These are phyloP conservation scores for Suillus fuscotomentosus DNA, from an alignment of 768 basidiomycete genomes.

Conservation along the genomic window DNA sequence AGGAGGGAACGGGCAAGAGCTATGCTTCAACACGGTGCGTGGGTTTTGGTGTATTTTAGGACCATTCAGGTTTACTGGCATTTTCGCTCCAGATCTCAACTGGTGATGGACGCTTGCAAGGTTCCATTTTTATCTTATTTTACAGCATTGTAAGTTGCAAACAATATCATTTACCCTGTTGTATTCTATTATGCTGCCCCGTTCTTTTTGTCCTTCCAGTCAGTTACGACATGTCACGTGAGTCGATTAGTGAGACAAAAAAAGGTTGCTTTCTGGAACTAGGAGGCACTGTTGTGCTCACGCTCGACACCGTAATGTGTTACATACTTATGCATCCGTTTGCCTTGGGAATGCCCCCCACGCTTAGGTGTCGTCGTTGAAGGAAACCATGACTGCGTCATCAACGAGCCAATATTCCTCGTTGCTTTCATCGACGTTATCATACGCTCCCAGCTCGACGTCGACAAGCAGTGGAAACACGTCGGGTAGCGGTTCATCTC, in stretches of 20 bases:
- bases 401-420: conserved; percentile 11
- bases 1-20: conserved; percentile 16
- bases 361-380: conserved; percentile 3
- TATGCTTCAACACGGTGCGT: conserved; percentile 15
- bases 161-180: neutral
- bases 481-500: conserved; percentile 11
- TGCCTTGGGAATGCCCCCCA: conserved; percentile 15
- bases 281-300: neutral
- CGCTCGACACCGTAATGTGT: neutral
- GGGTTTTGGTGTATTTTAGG: neutral
- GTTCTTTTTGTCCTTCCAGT: neutral
- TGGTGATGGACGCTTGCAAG: conserved; percentile 20
- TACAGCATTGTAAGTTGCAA: neutral
- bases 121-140: neutral
- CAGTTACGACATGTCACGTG: neutral
- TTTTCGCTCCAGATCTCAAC: conserved; percentile 16
- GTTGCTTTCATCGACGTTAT: conserved; percentile 5
- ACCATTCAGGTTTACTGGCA: neutral
- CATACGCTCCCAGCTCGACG: neutral
- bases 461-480: neutral
- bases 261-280: too few species aligned
- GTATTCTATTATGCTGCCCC: neutral
- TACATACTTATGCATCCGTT: conserved; percentile 2
- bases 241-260: neutral
- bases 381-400: conserved; percentile 18